A percentile compares a stretch with the other conserved stretches of the same genome.
Evolutionary conservation across 2,329 filamentous ascomycete genomes (phyloP).

Genomic region (Tolypocladium amazonense): DNA sequence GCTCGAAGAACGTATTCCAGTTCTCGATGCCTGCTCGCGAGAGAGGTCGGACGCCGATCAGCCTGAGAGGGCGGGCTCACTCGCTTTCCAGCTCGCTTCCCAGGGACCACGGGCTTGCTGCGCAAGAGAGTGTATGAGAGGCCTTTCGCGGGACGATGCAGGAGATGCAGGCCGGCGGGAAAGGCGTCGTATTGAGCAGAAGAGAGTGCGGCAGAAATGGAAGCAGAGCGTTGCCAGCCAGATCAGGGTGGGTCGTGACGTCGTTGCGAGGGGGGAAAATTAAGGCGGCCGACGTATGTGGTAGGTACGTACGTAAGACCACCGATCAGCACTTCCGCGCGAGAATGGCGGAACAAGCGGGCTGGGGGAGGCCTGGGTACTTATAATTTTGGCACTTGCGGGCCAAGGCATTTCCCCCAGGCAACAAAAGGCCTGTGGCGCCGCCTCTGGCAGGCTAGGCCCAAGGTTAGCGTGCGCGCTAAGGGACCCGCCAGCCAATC

Average conservation of each 20-base stretch:
- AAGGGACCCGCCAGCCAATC: constrained; percentile 26
- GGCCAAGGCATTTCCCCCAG: constrained; percentile 28
- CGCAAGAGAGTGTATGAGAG: constrained; percentile 3
- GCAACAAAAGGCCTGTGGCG: constrained; percentile 34
- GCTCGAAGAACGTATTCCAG: constrained; percentile 32
- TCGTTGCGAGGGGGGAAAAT: constrained; percentile 20
- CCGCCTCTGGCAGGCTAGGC: constrained; percentile 27
- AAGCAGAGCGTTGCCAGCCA: constrained; percentile 11
- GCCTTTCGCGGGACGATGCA: constrained; percentile 6
- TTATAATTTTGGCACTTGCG: constrained; percentile 43
- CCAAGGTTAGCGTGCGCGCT: constrained; percentile 25
- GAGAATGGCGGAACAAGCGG: constrained; percentile 35
- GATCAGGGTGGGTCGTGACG: constrained; percentile 21
- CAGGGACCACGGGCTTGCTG: constrained; percentile 4
- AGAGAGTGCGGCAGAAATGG: constrained; percentile 7
- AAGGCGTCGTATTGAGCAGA: constrained; percentile 10
- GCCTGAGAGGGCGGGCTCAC: constrained; percentile 6
- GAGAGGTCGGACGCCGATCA: constrained; percentile 14
- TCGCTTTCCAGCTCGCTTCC: constrained; percentile 7
- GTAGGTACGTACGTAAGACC: constrained; percentile 42
- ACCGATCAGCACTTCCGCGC: constrained; percentile 46
- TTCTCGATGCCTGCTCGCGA: constrained; percentile 22
- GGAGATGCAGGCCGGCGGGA: constrained; percentile 6
- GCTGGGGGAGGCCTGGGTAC: constrained; percentile 42
- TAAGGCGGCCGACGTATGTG: constrained; percentile 33